Evolutionary conservation across 129 eudicot species (phyloP), one percentile per base, ranked within the genome.

Genomic region (Centrapalus pauciflorus): DNA sequence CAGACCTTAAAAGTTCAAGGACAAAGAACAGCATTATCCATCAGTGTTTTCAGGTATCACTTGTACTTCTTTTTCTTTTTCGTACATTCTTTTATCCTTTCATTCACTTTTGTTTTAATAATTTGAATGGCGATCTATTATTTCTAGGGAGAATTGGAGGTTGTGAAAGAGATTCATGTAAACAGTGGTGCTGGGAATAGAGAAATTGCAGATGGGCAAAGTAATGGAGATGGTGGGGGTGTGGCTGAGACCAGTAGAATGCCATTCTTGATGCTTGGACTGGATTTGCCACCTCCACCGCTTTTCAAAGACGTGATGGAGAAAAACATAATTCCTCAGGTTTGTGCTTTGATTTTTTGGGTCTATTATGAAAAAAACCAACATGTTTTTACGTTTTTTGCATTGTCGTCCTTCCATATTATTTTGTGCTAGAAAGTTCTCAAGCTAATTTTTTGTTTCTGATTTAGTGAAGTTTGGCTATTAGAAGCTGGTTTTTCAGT

Each of bases 291-390:
- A 5, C 96, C 96, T 1, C 99, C 96, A 1, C 99, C 99, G 5
- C 90, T 93, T 64, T 93, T 86, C 59, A 80, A 86, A 61, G 99
- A 93, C 65, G 84, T 89, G 57, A 88, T 93, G 96, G 98, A 93
- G 78, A 88, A 93, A 70, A 93, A 93, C 57, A 93, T 93, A 7
- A 93, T 93, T 35, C 96, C 99, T 38, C 99, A 93, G 93, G 96
- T 91, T 63, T 67, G 43, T 75, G 25, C 74, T 71, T 21, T 8
- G 3, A 14, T 37, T 38, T 48, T 14, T 1, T 59, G 29, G 35
- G 25, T 48, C 23, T 6, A 48, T 4, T 19, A 6, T 28, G 13
- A n/a, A n/a, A n/a, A n/a, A n/a, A n/a, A n/a, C n/a, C n/a, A n/a
- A n/a, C n/a, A n/a, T n/a, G n/a, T n/a, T n/a, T n/a, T n/a, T n/a